Conservation (phyloP, 345 rosid genomes). For the Lepidium sativum region DNA sequence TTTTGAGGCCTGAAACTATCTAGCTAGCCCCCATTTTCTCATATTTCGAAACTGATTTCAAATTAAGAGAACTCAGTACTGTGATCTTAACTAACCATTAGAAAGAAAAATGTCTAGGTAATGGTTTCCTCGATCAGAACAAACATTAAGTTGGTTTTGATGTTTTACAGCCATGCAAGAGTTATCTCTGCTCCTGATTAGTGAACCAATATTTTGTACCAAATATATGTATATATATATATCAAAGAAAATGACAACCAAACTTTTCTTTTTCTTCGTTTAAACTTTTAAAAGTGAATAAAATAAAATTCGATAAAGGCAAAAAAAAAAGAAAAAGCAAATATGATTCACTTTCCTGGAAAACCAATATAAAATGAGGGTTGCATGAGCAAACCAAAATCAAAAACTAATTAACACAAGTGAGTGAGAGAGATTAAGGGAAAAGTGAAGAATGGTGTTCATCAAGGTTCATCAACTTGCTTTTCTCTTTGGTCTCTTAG, state of each 20-base stretch:
- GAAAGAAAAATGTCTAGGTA: neutral
- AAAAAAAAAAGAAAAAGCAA: neutral
- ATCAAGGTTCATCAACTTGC: slow-evolving; percentile 32
- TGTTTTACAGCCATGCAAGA: slow-evolving; percentile 21
- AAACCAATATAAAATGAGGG: slow-evolving; percentile 15
- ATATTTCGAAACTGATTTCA: neutral
- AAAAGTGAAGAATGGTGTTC: slow-evolving; percentile 34
- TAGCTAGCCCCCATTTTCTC: neutral
- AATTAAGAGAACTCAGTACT: neutral
- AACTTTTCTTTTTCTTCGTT: neutral
- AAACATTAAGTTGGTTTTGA: too few relatives aligned
- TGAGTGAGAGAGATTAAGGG: neutral
- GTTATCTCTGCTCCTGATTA: neutral
- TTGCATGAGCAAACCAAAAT: slow-evolving; percentile 7
- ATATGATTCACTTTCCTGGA: neutral
- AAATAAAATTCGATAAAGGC: neutral
- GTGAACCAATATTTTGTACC: neutral
- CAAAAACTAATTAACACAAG: neutral
- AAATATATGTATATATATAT: neutral
- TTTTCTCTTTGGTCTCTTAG: slow-evolving; percentile 60
- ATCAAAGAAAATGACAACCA: slow-evolving; percentile 14
- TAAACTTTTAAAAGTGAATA: neutral
- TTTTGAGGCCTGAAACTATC: neutral
- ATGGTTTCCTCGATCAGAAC: neutral
- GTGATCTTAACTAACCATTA: neutral